Conservation (phyloP, 129 eudicot genomes). For the Artemisia argyi region DNA sequence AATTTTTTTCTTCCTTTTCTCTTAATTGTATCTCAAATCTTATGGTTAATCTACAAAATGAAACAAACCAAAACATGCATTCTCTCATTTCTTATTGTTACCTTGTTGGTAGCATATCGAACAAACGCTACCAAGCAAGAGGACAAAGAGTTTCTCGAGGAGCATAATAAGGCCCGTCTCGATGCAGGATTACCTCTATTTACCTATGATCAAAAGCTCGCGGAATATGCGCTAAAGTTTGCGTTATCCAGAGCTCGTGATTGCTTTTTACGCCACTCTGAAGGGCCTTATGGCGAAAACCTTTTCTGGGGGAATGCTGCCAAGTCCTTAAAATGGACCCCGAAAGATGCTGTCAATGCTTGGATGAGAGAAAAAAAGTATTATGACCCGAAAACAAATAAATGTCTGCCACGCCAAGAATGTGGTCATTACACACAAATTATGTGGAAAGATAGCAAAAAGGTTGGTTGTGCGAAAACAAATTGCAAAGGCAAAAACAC, state of each 20-base stretch:
- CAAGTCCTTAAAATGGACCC: slow-evolving; percentile 33
- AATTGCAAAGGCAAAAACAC: slow-evolving; percentile 25
- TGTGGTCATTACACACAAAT: slow-evolving; percentile 72
- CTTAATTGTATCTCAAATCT: slow-evolving; percentile 13
- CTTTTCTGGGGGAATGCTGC: slow-evolving; percentile 55
- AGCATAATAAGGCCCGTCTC: slow-evolving; percentile 45
- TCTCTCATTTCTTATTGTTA: slow-evolving; percentile 12
- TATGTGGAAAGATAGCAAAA: slow-evolving; percentile 47
- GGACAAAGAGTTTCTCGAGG: slow-evolving; percentile 35
- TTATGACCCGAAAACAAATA: slow-evolving; percentile 24
- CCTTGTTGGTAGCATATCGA: not conserved
- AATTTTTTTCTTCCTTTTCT: not conserved
- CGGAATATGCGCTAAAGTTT: slow-evolving; percentile 32
- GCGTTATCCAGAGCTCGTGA: slow-evolving; percentile 24
- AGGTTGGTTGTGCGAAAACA: slow-evolving; percentile 44
- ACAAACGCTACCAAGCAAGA: slow-evolving; percentile 12
- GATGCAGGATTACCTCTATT: slow-evolving; percentile 30
- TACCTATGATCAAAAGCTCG: slow-evolving; percentile 38
- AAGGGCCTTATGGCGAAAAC: slow-evolving; percentile 64
- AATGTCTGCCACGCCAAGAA: slow-evolving; percentile 31
- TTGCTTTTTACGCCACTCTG: slow-evolving; percentile 46
- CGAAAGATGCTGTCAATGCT: slow-evolving; percentile 36
- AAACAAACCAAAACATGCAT: slow-evolving; percentile 17
- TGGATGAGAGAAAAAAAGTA: slow-evolving; percentile 46
- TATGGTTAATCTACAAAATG: slow-evolving; percentile 20